A percentile compares a stretch with the other conserved stretches of the same genome.
These are phyloP conservation scores for Cladosporium sp. DNA, from an alignment of 2,329 filamentous ascomycete species.

Conservation along the genomic window DNA sequence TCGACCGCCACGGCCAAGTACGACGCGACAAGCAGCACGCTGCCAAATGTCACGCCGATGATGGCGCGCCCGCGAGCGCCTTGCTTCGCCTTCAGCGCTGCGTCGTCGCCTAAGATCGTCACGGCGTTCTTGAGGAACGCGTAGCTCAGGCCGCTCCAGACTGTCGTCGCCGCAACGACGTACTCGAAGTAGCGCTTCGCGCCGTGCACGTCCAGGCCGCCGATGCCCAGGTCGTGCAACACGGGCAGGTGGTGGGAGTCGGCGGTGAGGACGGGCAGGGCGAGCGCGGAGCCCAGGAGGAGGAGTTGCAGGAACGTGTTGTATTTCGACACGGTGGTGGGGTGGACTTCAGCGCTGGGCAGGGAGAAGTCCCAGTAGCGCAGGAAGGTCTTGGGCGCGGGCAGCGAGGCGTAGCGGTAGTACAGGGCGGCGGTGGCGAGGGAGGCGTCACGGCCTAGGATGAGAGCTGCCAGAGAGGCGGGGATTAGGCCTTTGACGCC, in stretches of 20 bases:
- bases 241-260: constrained; percentile 28
- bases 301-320: constrained; percentile 92
- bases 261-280: constrained; percentile 66
- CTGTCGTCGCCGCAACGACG: constrained; percentile 80
- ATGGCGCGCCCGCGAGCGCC: constrained; percentile 50
- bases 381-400: constrained; percentile 85
- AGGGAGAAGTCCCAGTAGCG: constrained; percentile 98
- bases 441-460: constrained; percentile 83
- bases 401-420: constrained; percentile 92
- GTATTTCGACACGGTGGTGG: constrained; percentile 79
- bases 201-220: constrained; percentile 35
- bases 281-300: constrained; percentile 80
- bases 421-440: constrained; percentile 86
- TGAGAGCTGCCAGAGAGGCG: constrained; percentile 87
- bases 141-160: constrained; percentile 94
- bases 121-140: constrained; percentile 88
- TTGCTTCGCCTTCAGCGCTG: constrained; percentile 49
- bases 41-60: constrained; percentile 49
- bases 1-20: constrained; percentile 26
- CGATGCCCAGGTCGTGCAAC: constrained; percentile 26
- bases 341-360: constrained; percentile 79
- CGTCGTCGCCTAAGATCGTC: constrained; percentile 67
- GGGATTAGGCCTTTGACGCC: constrained; percentile 81
- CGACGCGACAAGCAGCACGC: constrained; percentile 44
- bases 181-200: constrained; percentile 58